Evolutionary conservation across 108 stramenopile species (phyloP), one percentile per base, ranked within the genome.

Genomic region (Cylindrotheca closterium): DNA sequence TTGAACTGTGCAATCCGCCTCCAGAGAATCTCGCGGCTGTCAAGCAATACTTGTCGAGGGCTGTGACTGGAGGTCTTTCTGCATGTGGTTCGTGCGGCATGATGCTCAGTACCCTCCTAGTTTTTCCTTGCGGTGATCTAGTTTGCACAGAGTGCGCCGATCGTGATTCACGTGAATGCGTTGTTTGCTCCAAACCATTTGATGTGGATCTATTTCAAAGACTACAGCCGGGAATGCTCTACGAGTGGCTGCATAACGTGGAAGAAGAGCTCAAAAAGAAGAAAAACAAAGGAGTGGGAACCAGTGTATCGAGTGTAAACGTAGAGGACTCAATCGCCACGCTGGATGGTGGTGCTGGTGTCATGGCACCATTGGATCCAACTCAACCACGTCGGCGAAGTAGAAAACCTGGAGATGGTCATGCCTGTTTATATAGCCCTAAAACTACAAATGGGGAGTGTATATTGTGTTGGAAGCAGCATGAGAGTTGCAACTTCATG

Each of bases 101-200:
- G 1, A 51, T 78, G 61, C 56, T 92, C 10, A 88, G 81, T 51
- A 81, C 79, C 29, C 74, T 88, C 2, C 67, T 90, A 28, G 68
- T 95, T 4, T 58, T 86, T 19, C 90, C 94, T n/a, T 80, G 79
- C 32, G 91, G 83, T 12, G 55, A 77, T 54, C 67, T 89, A 3
- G 69, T 92, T 25, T 95, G 94, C 71, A 79, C 94, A n/a, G 94
- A 95, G 58, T 95, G 94, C 59, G 70, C 87, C 46, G 79, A 69
- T 75, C 65, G 37, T n/a, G 27, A 52, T 18, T 65, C 65, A 3
- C 75, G 73, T 12, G 69, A 34, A 15, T 79, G 72, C 31, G 28
- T 67, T 1, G 58, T 59, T 22, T 95, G 94, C 45, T 60, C 71
- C 2, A 54, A 64, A 34, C 26, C 29, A 2, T 95, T 88, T 69